Evolutionary conservation across 345 rosid genomes (phyloP).

Genomic region (Adansonia digitata): DNA sequence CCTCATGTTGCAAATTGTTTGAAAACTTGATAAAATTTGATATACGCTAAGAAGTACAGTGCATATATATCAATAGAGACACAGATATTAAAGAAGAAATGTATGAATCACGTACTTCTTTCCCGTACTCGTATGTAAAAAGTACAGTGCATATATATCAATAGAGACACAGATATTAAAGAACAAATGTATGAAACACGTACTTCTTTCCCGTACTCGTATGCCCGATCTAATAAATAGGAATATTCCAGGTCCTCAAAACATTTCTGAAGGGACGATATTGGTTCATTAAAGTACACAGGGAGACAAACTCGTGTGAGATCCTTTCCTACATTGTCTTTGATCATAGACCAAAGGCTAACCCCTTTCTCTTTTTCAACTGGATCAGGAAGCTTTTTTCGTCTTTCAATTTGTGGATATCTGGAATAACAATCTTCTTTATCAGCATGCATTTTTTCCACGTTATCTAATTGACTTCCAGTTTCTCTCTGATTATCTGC

Average conservation of each 20-base stretch:
- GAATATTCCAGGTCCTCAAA: conserved; percentile 97
- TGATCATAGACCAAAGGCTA: conserved; percentile 98
- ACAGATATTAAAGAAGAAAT: neutral
- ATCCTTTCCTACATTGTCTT: conserved; percentile 98
- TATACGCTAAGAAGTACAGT: neutral
- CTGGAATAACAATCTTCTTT: conserved; percentile 29
- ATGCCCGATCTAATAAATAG: conserved; percentile 81
- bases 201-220: conserved; percentile 77
- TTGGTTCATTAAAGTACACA: conserved; percentile 94
- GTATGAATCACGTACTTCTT: conserved; percentile 50
- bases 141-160: neutral
- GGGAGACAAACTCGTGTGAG: conserved; percentile 95
- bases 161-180: neutral
- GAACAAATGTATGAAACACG: conserved; percentile 16
- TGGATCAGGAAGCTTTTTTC: conserved; percentile 86
- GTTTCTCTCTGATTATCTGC: conserved; percentile 20
- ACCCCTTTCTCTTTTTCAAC: conserved; percentile 95
- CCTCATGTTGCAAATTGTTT: neutral
- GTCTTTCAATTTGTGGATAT: conserved; percentile 48
- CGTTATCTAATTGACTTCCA: conserved; percentile 21
- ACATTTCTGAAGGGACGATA: conserved; percentile 96
- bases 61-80: neutral
- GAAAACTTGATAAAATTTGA: neutral
- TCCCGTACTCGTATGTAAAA: conserved; percentile 59
- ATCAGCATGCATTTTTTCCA: conserved; percentile 35